Conservation (phyloP, 2,329 filamentous ascomycete genomes). For the Colletotrichum gigasporum region DNA sequence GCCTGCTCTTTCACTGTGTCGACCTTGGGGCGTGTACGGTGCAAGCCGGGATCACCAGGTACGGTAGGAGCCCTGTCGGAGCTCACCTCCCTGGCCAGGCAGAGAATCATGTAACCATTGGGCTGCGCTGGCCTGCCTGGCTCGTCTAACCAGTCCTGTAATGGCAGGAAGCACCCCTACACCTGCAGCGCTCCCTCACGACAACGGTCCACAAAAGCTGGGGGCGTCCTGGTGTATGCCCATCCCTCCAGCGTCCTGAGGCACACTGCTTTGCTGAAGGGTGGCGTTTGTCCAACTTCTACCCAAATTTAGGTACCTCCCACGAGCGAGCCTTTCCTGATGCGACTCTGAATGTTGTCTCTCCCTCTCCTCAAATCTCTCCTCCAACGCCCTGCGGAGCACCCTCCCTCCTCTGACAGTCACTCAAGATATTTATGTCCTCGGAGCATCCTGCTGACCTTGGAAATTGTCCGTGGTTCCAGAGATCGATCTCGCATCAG, state of each 20-base stretch:
- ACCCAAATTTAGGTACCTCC: conserved; percentile 1
- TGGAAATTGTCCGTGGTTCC: neutral
- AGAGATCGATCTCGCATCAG: too few species aligned
- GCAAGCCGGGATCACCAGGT: too few species aligned
- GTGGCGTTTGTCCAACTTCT: conserved; percentile 2
- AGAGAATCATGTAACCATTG: too few species aligned
- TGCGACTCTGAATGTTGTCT: neutral
- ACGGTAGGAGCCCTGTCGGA: too few species aligned
- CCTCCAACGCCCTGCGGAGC: neutral
- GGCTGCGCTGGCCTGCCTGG: too few species aligned
- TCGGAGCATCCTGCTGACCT: neutral
- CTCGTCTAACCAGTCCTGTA: too few species aligned
- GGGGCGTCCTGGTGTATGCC: conserved; percentile 1
- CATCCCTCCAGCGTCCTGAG: neutral
- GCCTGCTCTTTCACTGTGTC: too few species aligned
- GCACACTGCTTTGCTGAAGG: neutral
- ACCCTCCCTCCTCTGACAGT: neutral
- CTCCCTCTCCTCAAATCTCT: conserved; percentile 5
- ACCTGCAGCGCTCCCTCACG: too few species aligned
- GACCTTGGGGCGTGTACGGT: too few species aligned
- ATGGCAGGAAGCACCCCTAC: too few species aligned
- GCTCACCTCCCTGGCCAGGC: too few species aligned
- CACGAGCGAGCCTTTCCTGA: neutral
- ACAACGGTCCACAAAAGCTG: conserved; percentile 1
- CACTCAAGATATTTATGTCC: conserved; percentile 7